Evolutionary conservation across 306 rosid genomes (phyloP), one percentile per base, ranked within the genome.

Genomic region (Carpinus viminea): DNA sequence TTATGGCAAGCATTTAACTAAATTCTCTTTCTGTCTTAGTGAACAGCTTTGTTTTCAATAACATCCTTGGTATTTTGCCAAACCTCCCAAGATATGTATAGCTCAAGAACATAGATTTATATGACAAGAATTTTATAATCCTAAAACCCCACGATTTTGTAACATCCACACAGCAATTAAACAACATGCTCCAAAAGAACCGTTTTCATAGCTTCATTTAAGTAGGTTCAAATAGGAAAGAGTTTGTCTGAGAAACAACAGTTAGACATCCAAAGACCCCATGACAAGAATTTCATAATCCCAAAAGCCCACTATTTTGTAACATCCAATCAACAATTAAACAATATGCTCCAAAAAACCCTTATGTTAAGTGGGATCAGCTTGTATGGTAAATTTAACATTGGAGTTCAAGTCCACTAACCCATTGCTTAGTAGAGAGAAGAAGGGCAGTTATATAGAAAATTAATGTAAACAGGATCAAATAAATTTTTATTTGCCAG

Each of bases 61-160:
- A 56, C 75, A 75, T 79, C 53, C 68, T 38, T 17, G 45, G 21
- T 70, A 61, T 53, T 71, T 61, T 71, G 18, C 72, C n/a, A 5
- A 28, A 61, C 8, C 38, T 12, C 12, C 28, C 17, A 28, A 34
- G 4, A 61, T 4, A 4, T 2, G 13, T 5, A 61, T 21, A 12
- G 43, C 68, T 61, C 18, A 61, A 61, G 36, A 61, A 61, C n/a
- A 12, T 26, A 61, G 28, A 28, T 57, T 57, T 20, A 57, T 61
- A 6, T 28, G 45, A 6, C 45, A 41, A 41, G 1, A 5, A 41
- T 41, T 41, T 41, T 41, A 41, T 41, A 5, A 41, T 41, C 45
- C 45, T 41, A 41, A 5, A 41, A 5, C 1, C 45, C 7, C 45
- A 6, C 45, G 0, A 41, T 41, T 41, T 41, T 41, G 45, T 41